phyloP scores from a whole-genome alignment of 176 grass and related monocot genomes.

The Hordeum marinum region DNA sequence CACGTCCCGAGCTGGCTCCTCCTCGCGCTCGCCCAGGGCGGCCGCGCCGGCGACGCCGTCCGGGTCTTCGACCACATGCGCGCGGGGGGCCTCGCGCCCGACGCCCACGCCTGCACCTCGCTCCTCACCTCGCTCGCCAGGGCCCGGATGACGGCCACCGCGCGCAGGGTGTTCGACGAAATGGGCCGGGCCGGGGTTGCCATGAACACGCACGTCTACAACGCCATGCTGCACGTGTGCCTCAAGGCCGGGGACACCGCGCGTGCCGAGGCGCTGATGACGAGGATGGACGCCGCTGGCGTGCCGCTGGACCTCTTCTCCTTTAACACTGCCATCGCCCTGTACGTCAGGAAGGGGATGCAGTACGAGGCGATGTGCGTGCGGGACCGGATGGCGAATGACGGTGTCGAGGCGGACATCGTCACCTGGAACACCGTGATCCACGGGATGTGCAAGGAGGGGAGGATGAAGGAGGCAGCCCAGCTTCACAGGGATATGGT shows the following conservation, averaged over 20 bases:
- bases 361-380: conserved; percentile 73
- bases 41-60: conserved; percentile 17
- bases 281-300: conserved; percentile 49
- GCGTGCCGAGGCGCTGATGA: conserved; percentile 40
- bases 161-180: conserved; percentile 66
- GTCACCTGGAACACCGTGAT: conserved; percentile 78
- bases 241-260: conserved; percentile 57
- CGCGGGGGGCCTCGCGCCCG: conserved; percentile 26
- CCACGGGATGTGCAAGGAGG: conserved; percentile 70
- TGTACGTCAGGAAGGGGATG: conserved; percentile 79
- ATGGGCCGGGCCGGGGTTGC: conserved; percentile 33
- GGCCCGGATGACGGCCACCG: conserved; percentile 52
- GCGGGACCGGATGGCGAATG: conserved; percentile 62
- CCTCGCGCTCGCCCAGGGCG: conserved; percentile 11
- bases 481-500: conserved; percentile 53
- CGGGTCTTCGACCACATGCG: conserved; percentile 45
- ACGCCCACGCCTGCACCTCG: conserved; percentile 54
- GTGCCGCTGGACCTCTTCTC: conserved; percentile 53
- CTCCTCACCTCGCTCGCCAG: conserved; percentile 59
- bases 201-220: conserved; percentile 69
- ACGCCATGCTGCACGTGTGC: conserved; percentile 88
- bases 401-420: conserved; percentile 50
- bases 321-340: conserved; percentile 78
- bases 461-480: conserved; percentile 61
- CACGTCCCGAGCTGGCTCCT: conserved; percentile 40